Conservation (phyloP, 306 rosid species). For the Bauhinia variegata region DNA sequence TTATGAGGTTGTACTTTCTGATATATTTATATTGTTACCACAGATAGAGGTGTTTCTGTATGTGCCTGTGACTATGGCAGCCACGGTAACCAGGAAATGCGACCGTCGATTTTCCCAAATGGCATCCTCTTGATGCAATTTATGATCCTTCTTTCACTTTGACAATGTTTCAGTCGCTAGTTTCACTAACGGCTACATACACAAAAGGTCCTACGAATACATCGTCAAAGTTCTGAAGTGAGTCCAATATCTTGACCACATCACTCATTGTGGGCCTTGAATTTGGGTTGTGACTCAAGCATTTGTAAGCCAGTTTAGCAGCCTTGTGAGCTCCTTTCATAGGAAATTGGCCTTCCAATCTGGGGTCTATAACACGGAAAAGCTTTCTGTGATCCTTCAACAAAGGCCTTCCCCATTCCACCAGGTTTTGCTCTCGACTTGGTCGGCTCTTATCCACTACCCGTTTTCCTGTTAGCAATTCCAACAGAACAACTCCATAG, state of each 20-base stretch:
- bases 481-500: conserved; percentile 81
- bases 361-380: conserved; percentile 51
- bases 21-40: neutral
- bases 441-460: conserved; percentile 57
- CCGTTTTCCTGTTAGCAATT: conserved; percentile 73
- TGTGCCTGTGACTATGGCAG: conserved; percentile 12
- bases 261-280: conserved; percentile 66
- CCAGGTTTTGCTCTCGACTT: conserved; percentile 52
- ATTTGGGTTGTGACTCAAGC: conserved; percentile 66
- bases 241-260: conserved; percentile 61
- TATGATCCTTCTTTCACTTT: conserved; percentile 1
- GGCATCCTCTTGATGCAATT: conserved; percentile 4
- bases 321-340: conserved; percentile 57
- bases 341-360: conserved; percentile 68
- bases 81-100: neutral
- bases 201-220: conserved; percentile 65
- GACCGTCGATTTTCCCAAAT: neutral
- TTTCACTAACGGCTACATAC: conserved; percentile 62
- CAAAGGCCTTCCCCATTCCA: conserved; percentile 82
- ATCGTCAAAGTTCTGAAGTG: conserved; percentile 63
- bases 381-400: conserved; percentile 61
- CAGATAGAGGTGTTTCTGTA: neutral
- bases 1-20: too few relatives aligned
- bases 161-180: conserved; percentile 10
- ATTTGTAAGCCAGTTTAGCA: conserved; percentile 65